A percentile compares a stretch with the other conserved stretches of the same genome.
These are phyloP conservation scores for Naganishia sp. DNA, from an alignment of 1,284 basidiomycete genomes.

Conservation along the genomic window DNA sequence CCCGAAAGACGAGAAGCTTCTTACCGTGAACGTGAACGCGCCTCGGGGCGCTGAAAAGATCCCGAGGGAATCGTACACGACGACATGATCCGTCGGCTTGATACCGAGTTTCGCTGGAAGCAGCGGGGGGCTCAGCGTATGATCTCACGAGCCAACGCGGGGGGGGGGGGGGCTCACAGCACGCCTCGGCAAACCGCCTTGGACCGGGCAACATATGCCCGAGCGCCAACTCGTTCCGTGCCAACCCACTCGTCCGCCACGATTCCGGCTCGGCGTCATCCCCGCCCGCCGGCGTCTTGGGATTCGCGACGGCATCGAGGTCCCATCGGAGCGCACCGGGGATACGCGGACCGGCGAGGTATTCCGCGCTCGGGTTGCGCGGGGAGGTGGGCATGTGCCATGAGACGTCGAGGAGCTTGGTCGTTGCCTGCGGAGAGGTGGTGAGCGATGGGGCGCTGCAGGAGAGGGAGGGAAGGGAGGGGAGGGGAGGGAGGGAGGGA, in stretches of 20 bases:
- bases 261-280: slow-evolving; percentile 6
- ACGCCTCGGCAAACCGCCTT: slow-evolving; percentile 73
- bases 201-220: slow-evolving; percentile 90
- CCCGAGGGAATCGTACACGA: slow-evolving; percentile 85
- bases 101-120: slow-evolving; percentile 73
- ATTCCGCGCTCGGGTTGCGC: slow-evolving; percentile 49
- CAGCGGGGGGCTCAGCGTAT: background rate
- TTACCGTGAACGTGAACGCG: slow-evolving; percentile 80
- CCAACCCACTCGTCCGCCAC: slow-evolving; percentile 41
- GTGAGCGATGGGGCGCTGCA: background rate
- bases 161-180: slow-evolving; percentile 60
- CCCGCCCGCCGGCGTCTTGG: slow-evolving; percentile 24
- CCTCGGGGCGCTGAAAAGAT: slow-evolving; percentile 88
- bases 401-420: slow-evolving; percentile 49
- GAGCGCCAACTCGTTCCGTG: slow-evolving; percentile 66
- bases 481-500: background rate
- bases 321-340: slow-evolving; percentile 77
- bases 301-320: slow-evolving; percentile 65
- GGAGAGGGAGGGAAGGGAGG: background rate
- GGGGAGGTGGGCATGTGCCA: slow-evolving; percentile 54
- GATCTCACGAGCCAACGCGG: background rate
- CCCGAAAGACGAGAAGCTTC: background rate
- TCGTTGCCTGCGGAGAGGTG: slow-evolving; percentile 36
- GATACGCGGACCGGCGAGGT: slow-evolving; percentile 59
- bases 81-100: slow-evolving; percentile 71